Percentiles rank a stretch among this genome's conserved stretches.
Conservation (phyloP, 2,329 filamentous ascomycete genomes). For the Alternaria sp. region DNA sequence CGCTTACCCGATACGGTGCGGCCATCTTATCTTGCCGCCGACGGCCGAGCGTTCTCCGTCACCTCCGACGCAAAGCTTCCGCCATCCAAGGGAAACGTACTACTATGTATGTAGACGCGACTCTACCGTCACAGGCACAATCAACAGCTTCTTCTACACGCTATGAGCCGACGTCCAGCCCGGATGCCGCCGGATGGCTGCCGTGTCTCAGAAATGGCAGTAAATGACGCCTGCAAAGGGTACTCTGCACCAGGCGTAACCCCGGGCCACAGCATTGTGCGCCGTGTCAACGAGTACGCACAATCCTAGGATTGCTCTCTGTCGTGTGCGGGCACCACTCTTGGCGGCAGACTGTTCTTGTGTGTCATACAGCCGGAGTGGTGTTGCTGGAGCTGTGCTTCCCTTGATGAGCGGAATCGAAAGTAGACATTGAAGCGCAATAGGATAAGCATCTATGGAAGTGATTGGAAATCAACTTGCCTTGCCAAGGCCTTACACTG, state of each 20-base stretch:
- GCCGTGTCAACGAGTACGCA: slow-evolving; percentile 38
- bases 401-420: slow-evolving; percentile 33
- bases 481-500: no score
- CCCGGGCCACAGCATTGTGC: neutral
- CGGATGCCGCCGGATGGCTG: fast-evolving
- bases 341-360: neutral
- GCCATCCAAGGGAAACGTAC: neutral
- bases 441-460: no score
- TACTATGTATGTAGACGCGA: neutral
- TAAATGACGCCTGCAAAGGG: neutral
- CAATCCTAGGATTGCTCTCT: neutral
- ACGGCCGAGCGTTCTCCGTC: slow-evolving; percentile 5
- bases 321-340: slow-evolving; percentile 39
- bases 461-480: no score
- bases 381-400: slow-evolving; percentile 60
- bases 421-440: no score
- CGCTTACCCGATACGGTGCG: slow-evolving; percentile 8
- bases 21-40: slow-evolving; percentile 15
- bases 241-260: neutral
- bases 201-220: neutral
- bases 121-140: neutral
- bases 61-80: slow-evolving; percentile 11
- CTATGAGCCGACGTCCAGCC: neutral
- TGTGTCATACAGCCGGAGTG: slow-evolving; percentile 53
- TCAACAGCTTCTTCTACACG: neutral